Conservation (phyloP, 1,139 yeast species). For the Kodamaea sp. region DNA sequence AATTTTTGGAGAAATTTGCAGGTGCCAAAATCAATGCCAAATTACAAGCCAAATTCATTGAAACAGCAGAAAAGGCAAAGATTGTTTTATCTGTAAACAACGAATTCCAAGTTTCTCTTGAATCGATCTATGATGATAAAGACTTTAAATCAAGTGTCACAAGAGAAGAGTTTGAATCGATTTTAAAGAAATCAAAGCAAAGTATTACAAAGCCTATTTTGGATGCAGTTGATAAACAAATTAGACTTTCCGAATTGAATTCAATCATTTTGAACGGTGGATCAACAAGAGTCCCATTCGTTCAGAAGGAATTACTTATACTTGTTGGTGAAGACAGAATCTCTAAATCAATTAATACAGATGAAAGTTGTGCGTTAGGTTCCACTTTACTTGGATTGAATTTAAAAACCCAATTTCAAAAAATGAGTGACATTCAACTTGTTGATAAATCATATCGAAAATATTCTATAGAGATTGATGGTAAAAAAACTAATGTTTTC, state of each 20-base stretch:
- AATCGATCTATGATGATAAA: slow-evolving; percentile 61
- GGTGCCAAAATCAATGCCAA: slow-evolving; percentile 42
- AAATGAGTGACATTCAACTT: slow-evolving; percentile 58
- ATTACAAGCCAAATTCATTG: slow-evolving; percentile 65
- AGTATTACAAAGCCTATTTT: slow-evolving; percentile 54
- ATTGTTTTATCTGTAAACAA: slow-evolving; percentile 79
- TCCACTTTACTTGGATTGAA: slow-evolving; percentile 76
- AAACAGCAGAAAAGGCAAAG: slow-evolving; percentile 86
- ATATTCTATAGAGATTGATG: slow-evolving; percentile 34
- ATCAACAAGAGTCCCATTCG: slow-evolving; percentile 83
- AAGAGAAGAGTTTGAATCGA: slow-evolving; percentile 74
- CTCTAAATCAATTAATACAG: slow-evolving; percentile 91
- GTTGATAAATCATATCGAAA: slow-evolving; percentile 51
- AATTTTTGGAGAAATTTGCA: slow-evolving; percentile 46
- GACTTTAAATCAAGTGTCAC: slow-evolving; percentile 68
- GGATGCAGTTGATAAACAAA: slow-evolving; percentile 42
- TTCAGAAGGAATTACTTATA: slow-evolving; percentile 55
- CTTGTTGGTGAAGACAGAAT: slow-evolving; percentile 60
- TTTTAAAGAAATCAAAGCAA: slow-evolving; percentile 39
- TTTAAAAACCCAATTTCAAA: slow-evolving; percentile 44
- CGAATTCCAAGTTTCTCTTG: slow-evolving; percentile 72
- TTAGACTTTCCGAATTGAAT: slow-evolving; percentile 16
- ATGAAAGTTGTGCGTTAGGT: slow-evolving; percentile 91
- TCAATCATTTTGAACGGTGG: slow-evolving; percentile 90
- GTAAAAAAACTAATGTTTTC: slow-evolving; percentile 36